phyloP scores from a whole-genome alignment of 371 early-diverging fungal genomes.

The Zychaea mexicana region DNA sequence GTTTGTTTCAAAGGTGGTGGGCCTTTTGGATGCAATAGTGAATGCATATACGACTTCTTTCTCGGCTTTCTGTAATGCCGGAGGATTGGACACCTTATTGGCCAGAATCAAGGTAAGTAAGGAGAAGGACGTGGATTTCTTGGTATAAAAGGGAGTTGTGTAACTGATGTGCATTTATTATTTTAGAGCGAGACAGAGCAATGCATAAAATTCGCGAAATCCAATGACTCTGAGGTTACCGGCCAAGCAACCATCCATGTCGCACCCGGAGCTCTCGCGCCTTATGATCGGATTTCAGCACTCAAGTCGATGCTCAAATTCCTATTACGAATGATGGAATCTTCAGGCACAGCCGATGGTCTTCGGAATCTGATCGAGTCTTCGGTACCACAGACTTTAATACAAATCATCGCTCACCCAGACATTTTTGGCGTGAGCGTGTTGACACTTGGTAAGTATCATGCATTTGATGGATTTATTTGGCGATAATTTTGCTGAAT shows the following conservation, averaged over 20 bases:
- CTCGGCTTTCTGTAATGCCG: constrained; percentile 77
- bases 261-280: constrained; percentile 24
- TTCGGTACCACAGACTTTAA: constrained; percentile 77
- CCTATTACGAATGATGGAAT: constrained; percentile 91
- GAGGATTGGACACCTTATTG: constrained; percentile 81
- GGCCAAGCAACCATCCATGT: constrained; percentile 13
- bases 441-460: constrained; percentile 64
- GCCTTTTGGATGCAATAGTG: constrained; percentile 80
- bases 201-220: constrained; percentile 33
- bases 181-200: constrained; percentile 53
- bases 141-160: no score
- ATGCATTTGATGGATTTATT: constrained; percentile 1
- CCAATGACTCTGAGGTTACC: constrained; percentile 38
- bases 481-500: neutral
- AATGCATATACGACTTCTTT: constrained; percentile 80
- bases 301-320: constrained; percentile 91
- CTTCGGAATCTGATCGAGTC: constrained; percentile 94
- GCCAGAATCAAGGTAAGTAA: constrained; percentile 66
- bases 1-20: constrained; percentile 72
- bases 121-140: neutral
- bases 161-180: neutral
- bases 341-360: constrained; percentile 85
- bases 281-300: constrained; percentile 63
- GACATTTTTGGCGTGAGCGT: constrained; percentile 76
- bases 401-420: constrained; percentile 71